Base-by-base conservation (phyloP, 2,329 filamentous ascomycete genomes). In the Beauveria brongniartii region DNA sequence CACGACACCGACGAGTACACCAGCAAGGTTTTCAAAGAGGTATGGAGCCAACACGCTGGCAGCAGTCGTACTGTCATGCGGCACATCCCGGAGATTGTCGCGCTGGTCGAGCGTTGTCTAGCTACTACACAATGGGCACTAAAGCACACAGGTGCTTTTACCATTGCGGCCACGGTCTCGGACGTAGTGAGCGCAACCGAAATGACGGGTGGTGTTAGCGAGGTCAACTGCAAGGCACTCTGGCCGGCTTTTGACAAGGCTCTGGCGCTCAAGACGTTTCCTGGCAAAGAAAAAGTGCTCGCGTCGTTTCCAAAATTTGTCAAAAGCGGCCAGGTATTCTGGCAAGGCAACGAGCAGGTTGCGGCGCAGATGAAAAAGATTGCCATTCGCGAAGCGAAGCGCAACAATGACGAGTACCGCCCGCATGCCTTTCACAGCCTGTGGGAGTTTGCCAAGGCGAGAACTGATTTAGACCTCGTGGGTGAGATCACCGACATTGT, bases 31-130 rank as follows among this genome's bases (percentile, higher is more conserved):
- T 96, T 95, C 69, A 80, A 85, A 43, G 89, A 92, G 61, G 91
- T 92, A 0, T 99, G 94, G 94, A 83, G 84, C 54, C 90, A 96
- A 67, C 92, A 96, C 69, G 92, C 95, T 0, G 93, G 92, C 55
- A 92, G 91, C 50, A 86, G 83, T 37, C 85, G 92, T 34, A 88
- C 90, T 0, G 90, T 96, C 5, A 82, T 89, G 52, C 82, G 96
- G 1, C 96, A 96, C 70, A 81, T 96, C 7, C 81, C 81, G 43
- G 94, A 99, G 73, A 96, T 97, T 66, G 80, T 89, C 4, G 75
- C 74, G 0, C 79, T 97, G 1, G 83, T 87, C 1, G 79, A 84
- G 41, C 78, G 80, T 41, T 83, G 91, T 58, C 78, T 97, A 8
- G 87, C 90, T 40, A 92, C 90, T 1, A 83, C 90, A 1, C 90